Evolutionary conservation across 1,139 yeast species (phyloP), one percentile per base, ranked within the genome.

Genomic region (Nakaseomyces sp.): DNA sequence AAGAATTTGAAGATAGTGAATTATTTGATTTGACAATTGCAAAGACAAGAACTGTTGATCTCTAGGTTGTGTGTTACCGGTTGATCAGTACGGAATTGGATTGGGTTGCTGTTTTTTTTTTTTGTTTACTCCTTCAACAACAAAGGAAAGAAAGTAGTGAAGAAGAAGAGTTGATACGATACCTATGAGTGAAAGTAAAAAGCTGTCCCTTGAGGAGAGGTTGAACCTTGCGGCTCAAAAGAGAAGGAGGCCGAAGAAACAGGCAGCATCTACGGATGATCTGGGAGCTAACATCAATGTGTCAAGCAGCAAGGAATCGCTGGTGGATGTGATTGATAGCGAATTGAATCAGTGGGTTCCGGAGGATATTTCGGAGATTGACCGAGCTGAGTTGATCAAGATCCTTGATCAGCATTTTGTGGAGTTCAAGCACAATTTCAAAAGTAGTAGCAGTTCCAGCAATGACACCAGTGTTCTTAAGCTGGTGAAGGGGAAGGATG

Each of bases 141-240:
- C n/a, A n/a, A n/a, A n/a, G n/a, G n/a, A n/a, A n/a, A n/a, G n/a
- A n/a, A n/a, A n/a, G n/a, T n/a, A n/a, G n/a, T n/a, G n/a, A n/a
- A n/a, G n/a, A n/a, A n/a, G n/a, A n/a, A n/a, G n/a, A n/a, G n/a
- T n/a, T n/a, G n/a, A n/a, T n/a, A n/a, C n/a, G n/a, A n/a, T n/a
- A n/a, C n/a, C 26, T 18, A 19, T 33, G 45, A 28, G 22, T 36
- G 40, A 37, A 18, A 41, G 42, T 18, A 60, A 56, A 44, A 69
- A 85, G 52, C 66, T 82, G 37, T 74, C 93, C 0, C 67, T 85
- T 54, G 89, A 86, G 57, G 95, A 87, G 56, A 68, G 96, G 50
- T 68, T 87, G 46, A 93, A 93, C 1, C 65, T 80, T 53, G 96
- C 96, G 1, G 88, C 89, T 4, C 77, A 76, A 53, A 63, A 57